Evolutionary conservation across 768 basidiomycete species (phyloP), one percentile per base, ranked within the genome.

Genomic region (Termitomyces sp.): DNA sequence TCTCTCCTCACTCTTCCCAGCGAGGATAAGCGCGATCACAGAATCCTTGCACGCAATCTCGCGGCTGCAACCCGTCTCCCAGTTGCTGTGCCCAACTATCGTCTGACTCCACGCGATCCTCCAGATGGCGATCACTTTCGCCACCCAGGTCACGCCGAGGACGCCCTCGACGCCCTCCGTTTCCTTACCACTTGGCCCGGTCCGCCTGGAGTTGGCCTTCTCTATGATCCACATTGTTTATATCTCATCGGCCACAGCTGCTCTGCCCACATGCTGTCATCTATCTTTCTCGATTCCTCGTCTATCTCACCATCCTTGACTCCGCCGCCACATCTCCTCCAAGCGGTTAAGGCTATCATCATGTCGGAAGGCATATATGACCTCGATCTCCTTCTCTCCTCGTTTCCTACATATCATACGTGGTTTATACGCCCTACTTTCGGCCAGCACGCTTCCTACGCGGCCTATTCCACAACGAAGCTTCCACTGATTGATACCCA

Each of bases 281-380:
- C 86, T 60, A 83, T 94, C 35, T 81, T 92, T 69, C 78, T 93
- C 60, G 77, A 84, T 67, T 79, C 83, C 0, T 74, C 78, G 4
- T 55, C 69, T 0, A 68, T 76, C 55, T 73, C 76, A 2, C 80
- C 81, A 5, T 65, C 63, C 28, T 78, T 90, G 22, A 70, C 72
- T 16, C 89, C 88, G 0, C 71, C 76, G 48, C 66, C 67, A 13
- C 55, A 57, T 40, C 74, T 87, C 20, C 73, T 82, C 52, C 64
- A 66, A 57, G 76, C 81, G 50, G 80, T 82, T 20, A 78, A 78
- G 56, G 88, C 79, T 16, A 75, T 92, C 50, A 72, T 86, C 55
- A 63, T 88, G 66, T 87, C 92, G 1, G 91, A 90, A 71, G 92
- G 92, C 36, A 87, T 93, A 63, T 92, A 87, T 72, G 86, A 93